A percentile compares a stretch with the other conserved stretches of the same genome.
These are phyloP conservation scores for Neohortaea acidophila DNA, from an alignment of 495 filamentous ascomycete genomes.

Conservation along the genomic window DNA sequence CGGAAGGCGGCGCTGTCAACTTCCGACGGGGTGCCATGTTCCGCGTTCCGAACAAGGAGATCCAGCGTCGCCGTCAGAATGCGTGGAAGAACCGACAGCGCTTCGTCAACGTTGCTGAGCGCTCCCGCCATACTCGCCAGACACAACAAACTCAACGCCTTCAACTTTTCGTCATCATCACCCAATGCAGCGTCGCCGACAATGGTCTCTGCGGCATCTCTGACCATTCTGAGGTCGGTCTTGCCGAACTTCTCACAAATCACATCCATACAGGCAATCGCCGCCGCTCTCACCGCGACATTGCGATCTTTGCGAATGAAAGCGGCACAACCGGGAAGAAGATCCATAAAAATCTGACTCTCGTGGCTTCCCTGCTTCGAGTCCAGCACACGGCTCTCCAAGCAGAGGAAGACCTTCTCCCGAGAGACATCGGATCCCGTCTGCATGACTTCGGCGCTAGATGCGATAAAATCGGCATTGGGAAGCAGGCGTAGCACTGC, in stretches of 20 bases:
- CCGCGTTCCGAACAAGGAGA: conserved; percentile 49
- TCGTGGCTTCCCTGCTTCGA: conserved; percentile 44
- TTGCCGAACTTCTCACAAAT: conserved; percentile 87
- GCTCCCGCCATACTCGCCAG: conserved; percentile 78
- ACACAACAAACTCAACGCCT: conserved; percentile 70
- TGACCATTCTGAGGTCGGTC: conserved; percentile 54
- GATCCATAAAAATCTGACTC: conserved; percentile 35
- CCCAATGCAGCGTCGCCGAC: conserved; percentile 61
- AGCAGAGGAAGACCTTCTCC: conserved; percentile 60
- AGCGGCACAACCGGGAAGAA: conserved; percentile 58
- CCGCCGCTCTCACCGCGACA: conserved; percentile 60
- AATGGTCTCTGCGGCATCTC: conserved; percentile 52
- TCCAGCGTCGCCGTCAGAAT: conserved; percentile 54
- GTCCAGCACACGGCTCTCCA: conserved; percentile 57
- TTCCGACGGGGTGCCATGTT: conserved; percentile 34
- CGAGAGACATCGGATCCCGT: conserved; percentile 55
- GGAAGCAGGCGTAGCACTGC: conserved; percentile 64
- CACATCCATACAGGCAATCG: conserved; percentile 73
- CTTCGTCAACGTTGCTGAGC: conserved; percentile 61
- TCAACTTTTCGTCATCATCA: conserved; percentile 52
- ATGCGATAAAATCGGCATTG: conserved; percentile 68
- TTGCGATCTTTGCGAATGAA: conserved; percentile 52
- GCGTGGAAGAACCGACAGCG: conserved; percentile 66
- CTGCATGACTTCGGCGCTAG: conserved; percentile 61
- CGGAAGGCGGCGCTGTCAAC: conserved; percentile 71